Base-by-base conservation (phyloP, 306 rosid genomes). In the Benincasa hispida region DNA sequence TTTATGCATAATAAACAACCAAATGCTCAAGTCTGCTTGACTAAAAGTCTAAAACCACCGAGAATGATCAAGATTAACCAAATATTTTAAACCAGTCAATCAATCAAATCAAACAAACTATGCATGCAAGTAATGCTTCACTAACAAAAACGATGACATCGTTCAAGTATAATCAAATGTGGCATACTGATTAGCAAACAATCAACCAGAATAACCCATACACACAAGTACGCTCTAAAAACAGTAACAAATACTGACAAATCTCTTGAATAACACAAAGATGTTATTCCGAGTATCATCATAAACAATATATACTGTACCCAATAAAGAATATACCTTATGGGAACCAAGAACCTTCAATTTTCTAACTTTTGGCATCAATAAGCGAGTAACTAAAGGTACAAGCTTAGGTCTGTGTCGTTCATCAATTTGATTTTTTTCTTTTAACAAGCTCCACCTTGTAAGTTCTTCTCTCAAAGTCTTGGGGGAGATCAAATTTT, bases 361-460 rank as follows among this genome's bases (percentile, higher is more conserved):
- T 79, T 89, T 94, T 77, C 97, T 87, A 75, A 91, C 89, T 87
- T 87, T 94, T 28, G 97, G 96, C 89, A 91, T 88, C 87, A 94
- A 82, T 77, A 94, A 83, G 58, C 86, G 95, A 76, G 89, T 91
- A 82, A 88, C 91, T 55, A 91, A 8, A 39, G 97, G 97, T 78
- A 94, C 86, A 67, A 94, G 84, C 78, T 80, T 55, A 80, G 83
- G 76, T 77, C 98, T 85, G 86, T 94, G 96, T 42, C 84, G 76
- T 68, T 87, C 93, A 81, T 88, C 87, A 80, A 91, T 85, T 39
- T 65, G 82, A 80, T 78, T 79, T 61, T 92, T 85, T 84, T 91
- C 96, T 81, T 83, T 86, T 28, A 91, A 90, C 76, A 94, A 81
- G 86, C 91, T 90, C 98, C 98, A 94, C 48, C 88, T 90, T 30